A percentile compares a stretch with the other conserved stretches of the same genome.
Conservation (phyloP, 306 rosid genomes). For the Argentina anserina region DNA sequence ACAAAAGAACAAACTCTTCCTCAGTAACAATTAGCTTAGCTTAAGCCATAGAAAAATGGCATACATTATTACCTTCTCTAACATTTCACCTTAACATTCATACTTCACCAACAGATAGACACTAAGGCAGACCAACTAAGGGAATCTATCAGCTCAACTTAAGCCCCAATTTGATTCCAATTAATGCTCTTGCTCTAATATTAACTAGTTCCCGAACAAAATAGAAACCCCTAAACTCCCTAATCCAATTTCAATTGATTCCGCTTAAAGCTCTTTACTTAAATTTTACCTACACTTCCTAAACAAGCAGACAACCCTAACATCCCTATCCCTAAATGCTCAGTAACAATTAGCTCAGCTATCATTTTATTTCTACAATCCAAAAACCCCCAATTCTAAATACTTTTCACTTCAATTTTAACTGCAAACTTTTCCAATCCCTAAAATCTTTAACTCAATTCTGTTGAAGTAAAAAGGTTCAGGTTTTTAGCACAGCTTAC, state of each 20-base stretch:
- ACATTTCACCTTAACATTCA: not conserved
- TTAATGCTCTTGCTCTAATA: not conserved
- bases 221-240: not conserved
- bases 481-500: constrained; percentile 46
- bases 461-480: too few relatives aligned
- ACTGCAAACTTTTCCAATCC: too few relatives aligned
- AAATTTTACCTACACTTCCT: not conserved
- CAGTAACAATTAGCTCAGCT: too few relatives aligned
- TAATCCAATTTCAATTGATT: not conserved
- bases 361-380: too few relatives aligned
- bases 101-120: not conserved
- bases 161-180: not conserved
- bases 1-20: not conserved
- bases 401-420: too few relatives aligned
- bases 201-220: not conserved
- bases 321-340: too few relatives aligned
- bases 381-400: not conserved
- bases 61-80: not conserved
- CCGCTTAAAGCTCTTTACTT: not conserved
- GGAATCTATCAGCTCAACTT: not conserved
- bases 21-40: not conserved
- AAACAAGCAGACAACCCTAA: not conserved
- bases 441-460: too few relatives aligned
- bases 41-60: not conserved
- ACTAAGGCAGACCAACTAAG: not conserved